Evolutionary conservation across 768 basidiomycete genomes (phyloP).

Genomic region (Rhodotorula diobovata): DNA sequence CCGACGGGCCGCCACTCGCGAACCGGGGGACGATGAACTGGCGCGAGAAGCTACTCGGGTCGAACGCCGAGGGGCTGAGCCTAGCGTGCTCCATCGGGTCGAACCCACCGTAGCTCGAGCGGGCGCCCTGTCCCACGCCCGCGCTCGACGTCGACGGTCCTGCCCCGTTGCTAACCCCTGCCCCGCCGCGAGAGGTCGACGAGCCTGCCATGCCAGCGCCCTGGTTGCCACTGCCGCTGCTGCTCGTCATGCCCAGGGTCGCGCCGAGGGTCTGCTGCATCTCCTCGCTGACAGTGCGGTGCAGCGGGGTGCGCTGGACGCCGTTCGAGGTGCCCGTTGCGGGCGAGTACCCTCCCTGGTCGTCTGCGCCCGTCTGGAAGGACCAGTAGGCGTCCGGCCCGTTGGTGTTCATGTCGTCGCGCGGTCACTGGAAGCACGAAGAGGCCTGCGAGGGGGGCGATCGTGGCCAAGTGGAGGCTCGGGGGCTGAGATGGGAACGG

Average conservation of each 20-base stretch:
- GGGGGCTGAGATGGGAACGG: too few relatives aligned
- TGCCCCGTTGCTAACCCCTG: not conserved
- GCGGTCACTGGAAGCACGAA: too few relatives aligned
- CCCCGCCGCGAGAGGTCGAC: not conserved
- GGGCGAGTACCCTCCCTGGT: conserved; percentile 16
- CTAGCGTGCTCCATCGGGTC: conserved; percentile 33
- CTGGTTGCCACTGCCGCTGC: too few relatives aligned
- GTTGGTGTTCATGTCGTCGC: not conserved
- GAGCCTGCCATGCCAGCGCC: too few relatives aligned
- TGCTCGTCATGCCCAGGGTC: not conserved
- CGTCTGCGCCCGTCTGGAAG: conserved; percentile 9
- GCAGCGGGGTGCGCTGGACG: not conserved
- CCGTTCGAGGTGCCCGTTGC: not conserved
- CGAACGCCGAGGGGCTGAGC: conserved; percentile 32
- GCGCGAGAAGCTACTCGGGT: conserved; percentile 21
- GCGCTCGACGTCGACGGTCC: not conserved
- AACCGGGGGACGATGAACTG: conserved; percentile 34
- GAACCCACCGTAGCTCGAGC: conserved; percentile 11
- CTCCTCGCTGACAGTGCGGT: conserved; percentile 28
- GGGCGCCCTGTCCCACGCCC: not conserved
- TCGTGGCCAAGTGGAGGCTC: not conserved
- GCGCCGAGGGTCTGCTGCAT: conserved; percentile 11
- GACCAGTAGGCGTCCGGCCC: conserved; percentile 16
- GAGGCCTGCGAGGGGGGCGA: not conserved
- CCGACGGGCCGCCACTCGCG: conserved; percentile 18